Evolutionary conservation across 2,329 filamentous ascomycete species (phyloP).

Genomic region (Rhinocladiella similis): DNA sequence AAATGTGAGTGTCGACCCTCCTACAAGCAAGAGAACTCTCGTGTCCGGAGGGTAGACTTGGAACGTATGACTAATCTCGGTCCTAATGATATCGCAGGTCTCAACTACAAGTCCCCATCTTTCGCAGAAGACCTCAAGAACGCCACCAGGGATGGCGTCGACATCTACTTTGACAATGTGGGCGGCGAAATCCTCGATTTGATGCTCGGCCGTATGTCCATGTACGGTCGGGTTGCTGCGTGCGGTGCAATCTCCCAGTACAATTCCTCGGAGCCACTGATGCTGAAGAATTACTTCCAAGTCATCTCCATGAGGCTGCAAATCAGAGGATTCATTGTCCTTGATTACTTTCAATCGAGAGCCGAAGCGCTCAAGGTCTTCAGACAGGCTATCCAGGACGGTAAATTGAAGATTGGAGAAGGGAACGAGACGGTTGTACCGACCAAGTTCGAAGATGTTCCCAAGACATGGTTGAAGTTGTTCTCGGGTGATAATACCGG

Average conservation of each 20-base stretch:
- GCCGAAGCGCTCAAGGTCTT: constrained; percentile 63
- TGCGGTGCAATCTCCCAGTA: constrained; percentile 60
- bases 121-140: constrained; percentile 47
- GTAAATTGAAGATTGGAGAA: constrained; percentile 58
- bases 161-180: constrained; percentile 71
- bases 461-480: constrained; percentile 52
- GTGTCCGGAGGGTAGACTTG: constrained; percentile 55
- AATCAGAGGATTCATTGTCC: constrained; percentile 18
- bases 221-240: constrained; percentile 38
- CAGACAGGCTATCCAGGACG: constrained; percentile 65
- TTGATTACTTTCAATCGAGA: constrained; percentile 62
- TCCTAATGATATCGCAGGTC: constrained; percentile 5
- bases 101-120: constrained; percentile 68
- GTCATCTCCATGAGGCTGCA: constrained; percentile 46
- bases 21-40: constrained; percentile 49
- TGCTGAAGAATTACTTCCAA: constrained; percentile 43
- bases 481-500: constrained; percentile 71
- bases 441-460: constrained; percentile 49
- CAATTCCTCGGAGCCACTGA: constrained; percentile 19
- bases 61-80: too few relatives aligned
- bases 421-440: constrained; percentile 56
- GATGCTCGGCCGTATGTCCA: constrained; percentile 14
- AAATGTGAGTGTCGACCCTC: constrained; percentile 56
- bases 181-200: constrained; percentile 19
- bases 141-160: constrained; percentile 42